Evolutionary conservation across 805 yeast genomes (phyloP).

Genomic region (Yarrowia bubula): DNA sequence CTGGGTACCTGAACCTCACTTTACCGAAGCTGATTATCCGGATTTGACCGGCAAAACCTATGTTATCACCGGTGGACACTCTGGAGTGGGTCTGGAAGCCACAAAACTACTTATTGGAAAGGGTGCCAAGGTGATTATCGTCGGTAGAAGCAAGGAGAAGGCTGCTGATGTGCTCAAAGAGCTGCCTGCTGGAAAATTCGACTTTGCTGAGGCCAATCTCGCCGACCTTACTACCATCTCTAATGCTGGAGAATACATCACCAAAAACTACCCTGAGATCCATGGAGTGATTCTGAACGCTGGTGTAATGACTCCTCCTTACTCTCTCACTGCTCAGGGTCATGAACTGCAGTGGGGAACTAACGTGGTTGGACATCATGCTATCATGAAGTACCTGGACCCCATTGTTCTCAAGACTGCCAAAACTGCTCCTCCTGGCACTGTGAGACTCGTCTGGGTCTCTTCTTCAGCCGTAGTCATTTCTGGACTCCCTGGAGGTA

Average conservation of each 20-base stretch:
- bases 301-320: slow-evolving; percentile 46
- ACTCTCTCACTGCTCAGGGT: slow-evolving; percentile 45
- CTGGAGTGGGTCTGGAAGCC: slow-evolving; percentile 42
- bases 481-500: slow-evolving; percentile 39
- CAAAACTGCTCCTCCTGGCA: slow-evolving; percentile 34
- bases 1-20: slow-evolving; percentile 19
- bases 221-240: slow-evolving; percentile 46
- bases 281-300: slow-evolving; percentile 47
- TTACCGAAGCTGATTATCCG: slow-evolving; percentile 38
- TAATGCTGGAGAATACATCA: slow-evolving; percentile 41
- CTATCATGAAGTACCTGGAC: slow-evolving; percentile 44
- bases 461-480: slow-evolving; percentile 43
- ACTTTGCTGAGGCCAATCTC: slow-evolving; percentile 31
- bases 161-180: slow-evolving; percentile 37
- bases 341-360: slow-evolving; percentile 49
- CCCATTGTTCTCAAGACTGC: slow-evolving; percentile 43
- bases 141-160: slow-evolving; percentile 42
- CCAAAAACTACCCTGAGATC: slow-evolving; percentile 35
- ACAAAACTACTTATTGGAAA: slow-evolving; percentile 38
- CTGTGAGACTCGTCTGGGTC: slow-evolving; percentile 48
- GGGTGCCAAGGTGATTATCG: slow-evolving; percentile 42
- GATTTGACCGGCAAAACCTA: slow-evolving; percentile 41
- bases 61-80: slow-evolving; percentile 40
- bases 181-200: slow-evolving; percentile 34
- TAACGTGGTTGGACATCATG: slow-evolving; percentile 48